phyloP scores from a whole-genome alignment of 257 asterid species.

The Petunia axillaris region DNA sequence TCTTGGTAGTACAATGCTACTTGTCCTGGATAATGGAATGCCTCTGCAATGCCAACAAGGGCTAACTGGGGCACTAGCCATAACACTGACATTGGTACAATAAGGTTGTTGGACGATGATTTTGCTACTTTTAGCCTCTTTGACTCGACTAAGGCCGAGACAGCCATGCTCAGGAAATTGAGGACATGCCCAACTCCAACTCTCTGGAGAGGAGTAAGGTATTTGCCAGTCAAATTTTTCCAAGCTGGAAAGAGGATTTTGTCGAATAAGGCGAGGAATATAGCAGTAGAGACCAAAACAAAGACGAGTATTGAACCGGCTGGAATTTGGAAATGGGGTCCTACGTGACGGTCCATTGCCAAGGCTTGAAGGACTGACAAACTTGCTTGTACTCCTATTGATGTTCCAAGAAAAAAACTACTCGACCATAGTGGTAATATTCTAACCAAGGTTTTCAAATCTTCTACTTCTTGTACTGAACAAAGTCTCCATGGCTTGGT shows the following conservation, averaged over 20 bases:
- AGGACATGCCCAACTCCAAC: conserved; percentile 34
- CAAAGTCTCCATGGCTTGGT: conserved; percentile 30
- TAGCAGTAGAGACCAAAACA: conserved; percentile 12
- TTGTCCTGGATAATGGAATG: conserved; percentile 39
- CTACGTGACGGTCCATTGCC: conserved; percentile 32
- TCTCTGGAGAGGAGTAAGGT: conserved; percentile 31
- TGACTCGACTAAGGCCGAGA: conserved; percentile 2
- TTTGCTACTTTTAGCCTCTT: conserved; percentile 9
- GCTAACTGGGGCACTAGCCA: conserved; percentile 13
- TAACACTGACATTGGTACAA: conserved; percentile 3
- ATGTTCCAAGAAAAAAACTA: conserved; percentile 23
- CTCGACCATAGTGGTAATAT: conserved; percentile 32
- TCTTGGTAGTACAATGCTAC: conserved; percentile 80
- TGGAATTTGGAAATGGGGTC: conserved; percentile 34
- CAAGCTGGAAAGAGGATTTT: conserved; percentile 24
- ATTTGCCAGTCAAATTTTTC: conserved; percentile 10
- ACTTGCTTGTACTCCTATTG: conserved; percentile 25
- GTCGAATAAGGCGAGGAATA: conserved; percentile 23
- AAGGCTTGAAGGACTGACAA: conserved; percentile 35
- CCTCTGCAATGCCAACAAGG: not conserved
- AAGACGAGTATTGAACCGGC: conserved; percentile 25
- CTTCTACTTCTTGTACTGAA: conserved; percentile 31
- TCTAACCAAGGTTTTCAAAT: conserved; percentile 27
- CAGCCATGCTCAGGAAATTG: not conserved
- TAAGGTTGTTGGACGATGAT: not conserved